These are phyloP conservation scores for Sporothrix luriei DNA, from an alignment of 2,329 filamentous ascomycete species.

Conservation along the genomic window DNA sequence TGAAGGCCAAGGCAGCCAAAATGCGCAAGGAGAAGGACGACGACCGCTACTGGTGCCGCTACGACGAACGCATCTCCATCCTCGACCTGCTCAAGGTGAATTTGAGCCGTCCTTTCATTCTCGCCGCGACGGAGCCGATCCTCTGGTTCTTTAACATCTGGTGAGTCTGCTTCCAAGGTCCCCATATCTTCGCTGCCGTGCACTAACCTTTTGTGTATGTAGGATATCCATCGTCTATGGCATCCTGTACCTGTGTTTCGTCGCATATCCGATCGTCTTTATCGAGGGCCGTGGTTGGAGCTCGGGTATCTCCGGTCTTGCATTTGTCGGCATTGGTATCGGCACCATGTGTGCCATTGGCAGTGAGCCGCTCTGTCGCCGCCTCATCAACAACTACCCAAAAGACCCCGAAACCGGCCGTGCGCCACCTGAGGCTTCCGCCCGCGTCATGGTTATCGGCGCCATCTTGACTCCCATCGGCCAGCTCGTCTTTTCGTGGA, in stretches of 20 bases:
- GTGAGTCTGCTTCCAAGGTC: constrained; percentile 47
- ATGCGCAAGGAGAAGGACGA: constrained; percentile 70
- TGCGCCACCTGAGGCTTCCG: constrained; percentile 75
- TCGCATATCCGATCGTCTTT: constrained; percentile 87
- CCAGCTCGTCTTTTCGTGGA: constrained; percentile 87
- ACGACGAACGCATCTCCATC: constrained; percentile 72
- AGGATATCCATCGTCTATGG: constrained; percentile 83
- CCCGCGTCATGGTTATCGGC: constrained; percentile 76
- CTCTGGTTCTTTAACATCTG: constrained; percentile 68
- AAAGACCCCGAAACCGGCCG: constrained; percentile 75
- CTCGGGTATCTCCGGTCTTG: constrained; percentile 70
- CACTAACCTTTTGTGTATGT: neutral
- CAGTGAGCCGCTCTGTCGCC: constrained; percentile 71
- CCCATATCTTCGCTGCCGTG: neutral
- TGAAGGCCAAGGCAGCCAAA: constrained; percentile 66
- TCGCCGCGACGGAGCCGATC: constrained; percentile 81
- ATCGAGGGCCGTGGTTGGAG: constrained; percentile 73
- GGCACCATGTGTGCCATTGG: constrained; percentile 65
- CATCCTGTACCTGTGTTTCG: constrained; percentile 83
- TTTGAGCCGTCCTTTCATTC: constrained; percentile 73
- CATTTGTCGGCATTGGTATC: constrained; percentile 72
- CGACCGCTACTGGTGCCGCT: constrained; percentile 74
- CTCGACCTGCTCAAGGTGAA: constrained; percentile 70
- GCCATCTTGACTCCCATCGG: constrained; percentile 73
- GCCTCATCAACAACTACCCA: constrained; percentile 74